These are phyloP conservation scores for Hypoxylon subgilvum DNA, from an alignment of 495 filamentous ascomycete species.

Conservation along the genomic window DNA sequence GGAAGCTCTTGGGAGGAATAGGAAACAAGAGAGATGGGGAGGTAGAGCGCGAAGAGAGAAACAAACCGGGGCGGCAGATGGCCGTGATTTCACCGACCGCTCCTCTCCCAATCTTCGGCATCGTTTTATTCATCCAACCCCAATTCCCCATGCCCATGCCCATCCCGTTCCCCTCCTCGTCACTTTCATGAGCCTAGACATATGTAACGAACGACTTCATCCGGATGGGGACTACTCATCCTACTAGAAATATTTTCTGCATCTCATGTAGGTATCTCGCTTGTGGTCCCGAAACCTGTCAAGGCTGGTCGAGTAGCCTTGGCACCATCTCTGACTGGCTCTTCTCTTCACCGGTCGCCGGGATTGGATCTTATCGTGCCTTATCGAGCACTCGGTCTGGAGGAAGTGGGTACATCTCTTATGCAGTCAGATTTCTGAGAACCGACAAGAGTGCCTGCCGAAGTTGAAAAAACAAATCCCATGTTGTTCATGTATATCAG, in stretches of 20 bases:
- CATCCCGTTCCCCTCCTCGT: slow-evolving; percentile 1
- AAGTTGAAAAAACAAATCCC: too few species aligned
- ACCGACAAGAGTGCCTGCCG: slow-evolving; percentile 36
- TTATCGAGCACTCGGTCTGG: slow-evolving; percentile 36
- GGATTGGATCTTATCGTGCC: slow-evolving; percentile 38
- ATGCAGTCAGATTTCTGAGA: slow-evolving; percentile 38
- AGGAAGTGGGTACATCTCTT: slow-evolving; percentile 23
- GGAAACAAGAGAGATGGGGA: slow-evolving; percentile 19
- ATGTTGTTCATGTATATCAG: slow-evolving; percentile 24
- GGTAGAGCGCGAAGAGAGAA: background rate
- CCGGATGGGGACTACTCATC: slow-evolving; percentile 25
- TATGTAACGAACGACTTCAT: slow-evolving; percentile 36
- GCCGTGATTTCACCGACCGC: slow-evolving; percentile 24
- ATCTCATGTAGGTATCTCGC: slow-evolving; percentile 37
- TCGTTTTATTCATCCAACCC: slow-evolving; percentile 14
- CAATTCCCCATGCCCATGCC: slow-evolving; percentile 6
- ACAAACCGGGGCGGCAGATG: slow-evolving; percentile 30
- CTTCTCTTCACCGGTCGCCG: slow-evolving; percentile 28
- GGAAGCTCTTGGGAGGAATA: slow-evolving; percentile 4
- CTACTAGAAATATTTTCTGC: slow-evolving; percentile 29
- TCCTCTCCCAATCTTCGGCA: slow-evolving; percentile 28
- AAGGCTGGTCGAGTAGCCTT: slow-evolving; percentile 23
- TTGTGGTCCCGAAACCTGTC: slow-evolving; percentile 36
- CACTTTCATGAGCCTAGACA: slow-evolving; percentile 12
- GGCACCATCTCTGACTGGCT: slow-evolving; percentile 25